Conservation (phyloP, 2,329 filamentous ascomycete genomes). For the Fusarium sp. region DNA sequence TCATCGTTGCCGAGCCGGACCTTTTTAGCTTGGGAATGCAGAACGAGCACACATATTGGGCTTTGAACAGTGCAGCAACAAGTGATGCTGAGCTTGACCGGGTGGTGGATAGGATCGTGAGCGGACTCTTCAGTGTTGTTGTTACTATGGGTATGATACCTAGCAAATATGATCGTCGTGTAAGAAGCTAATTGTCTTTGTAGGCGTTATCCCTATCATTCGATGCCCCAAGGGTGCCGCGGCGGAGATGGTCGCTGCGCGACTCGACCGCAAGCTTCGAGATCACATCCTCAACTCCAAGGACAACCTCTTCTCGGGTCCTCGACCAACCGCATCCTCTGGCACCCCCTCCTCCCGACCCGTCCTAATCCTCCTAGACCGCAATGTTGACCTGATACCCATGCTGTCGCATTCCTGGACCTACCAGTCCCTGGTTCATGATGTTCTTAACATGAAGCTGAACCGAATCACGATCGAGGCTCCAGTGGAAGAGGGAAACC, state of each 20-base stretch:
- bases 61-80: slow-evolving; percentile 92
- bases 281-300: slow-evolving; percentile 98
- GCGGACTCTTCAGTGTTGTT: slow-evolving; percentile 95
- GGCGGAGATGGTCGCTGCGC: slow-evolving; percentile 93
- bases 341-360: slow-evolving; percentile 81
- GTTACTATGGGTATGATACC: slow-evolving; percentile 87
- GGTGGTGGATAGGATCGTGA: slow-evolving; percentile 91
- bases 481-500: slow-evolving; percentile 81
- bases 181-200: slow-evolving; percentile 14
- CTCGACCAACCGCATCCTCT: slow-evolving; percentile 66
- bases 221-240: slow-evolving; percentile 92
- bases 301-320: slow-evolving; percentile 90
- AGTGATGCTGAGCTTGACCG: slow-evolving; percentile 90
- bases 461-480: slow-evolving; percentile 96
- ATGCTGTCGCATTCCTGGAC: slow-evolving; percentile 96
- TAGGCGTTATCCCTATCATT: slow-evolving; percentile 93
- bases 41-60: slow-evolving; percentile 92
- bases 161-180: too few species aligned
- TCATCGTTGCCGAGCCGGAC: slow-evolving; percentile 94
- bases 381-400: slow-evolving; percentile 94
- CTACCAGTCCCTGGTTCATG: slow-evolving; percentile 85
- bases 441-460: slow-evolving; percentile 70
- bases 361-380: slow-evolving; percentile 92
- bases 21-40: slow-evolving; percentile 94
- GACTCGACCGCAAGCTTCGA: slow-evolving; percentile 93